Conservation (phyloP, 352 stramenopile species). For the Phytopythium boreale region DNA sequence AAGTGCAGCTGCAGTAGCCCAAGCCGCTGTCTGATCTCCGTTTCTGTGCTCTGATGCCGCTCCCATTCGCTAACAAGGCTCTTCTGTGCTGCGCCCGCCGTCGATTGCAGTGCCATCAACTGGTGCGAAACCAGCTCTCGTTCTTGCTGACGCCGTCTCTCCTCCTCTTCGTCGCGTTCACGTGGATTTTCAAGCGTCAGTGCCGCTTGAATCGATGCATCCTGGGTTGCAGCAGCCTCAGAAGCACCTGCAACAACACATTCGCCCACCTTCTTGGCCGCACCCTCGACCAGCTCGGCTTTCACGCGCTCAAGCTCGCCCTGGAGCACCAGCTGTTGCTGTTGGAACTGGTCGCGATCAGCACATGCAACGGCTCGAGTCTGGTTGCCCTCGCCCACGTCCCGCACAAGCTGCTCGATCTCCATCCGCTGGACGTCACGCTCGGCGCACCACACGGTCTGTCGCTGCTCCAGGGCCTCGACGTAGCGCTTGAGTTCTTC, state of each 20-base stretch:
- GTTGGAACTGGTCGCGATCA: conserved; percentile 16
- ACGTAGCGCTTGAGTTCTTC: conserved; percentile 26
- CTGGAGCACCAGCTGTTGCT: conserved; percentile 10
- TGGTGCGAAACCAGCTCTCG: background rate
- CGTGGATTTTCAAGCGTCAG: background rate
- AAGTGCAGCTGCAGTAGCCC: background rate
- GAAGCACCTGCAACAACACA: background rate
- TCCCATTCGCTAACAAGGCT: background rate
- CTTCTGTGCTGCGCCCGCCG: background rate
- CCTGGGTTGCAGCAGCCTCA: background rate
- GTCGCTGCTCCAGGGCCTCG: conserved; percentile 22
- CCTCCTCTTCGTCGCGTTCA: background rate
- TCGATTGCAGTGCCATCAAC: background rate
- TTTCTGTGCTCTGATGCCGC: background rate
- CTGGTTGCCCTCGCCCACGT: conserved; percentile 18
- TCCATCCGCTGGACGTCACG: conserved; percentile 14
- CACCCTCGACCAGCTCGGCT: background rate
- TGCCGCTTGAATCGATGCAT: background rate
- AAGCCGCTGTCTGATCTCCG: background rate
- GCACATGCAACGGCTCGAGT: conserved; percentile 9
- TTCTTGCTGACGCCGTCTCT: background rate
- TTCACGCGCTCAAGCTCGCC: background rate
- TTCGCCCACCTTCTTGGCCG: background rate
- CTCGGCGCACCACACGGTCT: conserved; percentile 27
- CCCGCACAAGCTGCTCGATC: conserved; percentile 17